Evolutionary conservation across 2,329 filamentous ascomycete species (phyloP).

Genomic region (Colletotrichum brevisporum): DNA sequence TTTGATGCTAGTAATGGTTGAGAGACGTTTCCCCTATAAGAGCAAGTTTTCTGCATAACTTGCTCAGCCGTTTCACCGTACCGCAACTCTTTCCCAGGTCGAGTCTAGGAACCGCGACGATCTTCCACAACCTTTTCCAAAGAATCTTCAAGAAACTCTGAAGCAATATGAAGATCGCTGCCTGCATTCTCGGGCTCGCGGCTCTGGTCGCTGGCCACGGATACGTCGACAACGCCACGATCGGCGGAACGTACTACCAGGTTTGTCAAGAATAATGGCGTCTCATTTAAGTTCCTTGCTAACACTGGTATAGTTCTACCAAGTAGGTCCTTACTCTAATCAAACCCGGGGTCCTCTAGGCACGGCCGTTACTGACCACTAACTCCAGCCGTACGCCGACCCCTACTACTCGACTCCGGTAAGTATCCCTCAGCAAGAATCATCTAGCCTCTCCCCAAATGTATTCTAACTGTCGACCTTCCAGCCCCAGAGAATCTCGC

Average conservation of each 20-base stretch:
- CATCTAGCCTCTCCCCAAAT: not conserved
- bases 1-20: not conserved
- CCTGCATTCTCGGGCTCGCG: conserved; percentile 45
- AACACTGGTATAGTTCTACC: conserved; percentile 48
- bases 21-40: conserved; percentile 12
- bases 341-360: too few species aligned
- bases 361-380: not conserved
- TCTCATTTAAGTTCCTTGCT: not conserved
- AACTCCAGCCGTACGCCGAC: conserved; percentile 44
- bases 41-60: conserved; percentile 7
- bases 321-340: conserved; percentile 41
- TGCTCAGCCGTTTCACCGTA: conserved; percentile 1
- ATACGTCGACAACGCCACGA: conserved; percentile 61
- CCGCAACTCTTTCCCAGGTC: not conserved
- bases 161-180: conserved; percentile 24
- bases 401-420: conserved; percentile 30
- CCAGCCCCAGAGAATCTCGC: conserved; percentile 58
- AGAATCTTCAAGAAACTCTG: not conserved
- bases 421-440: not conserved
- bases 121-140: not conserved
- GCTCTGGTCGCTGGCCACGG: conserved; percentile 63
- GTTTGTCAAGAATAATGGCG: conserved; percentile 36
- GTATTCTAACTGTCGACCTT: not conserved
- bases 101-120: not conserved
- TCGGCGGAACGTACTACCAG: conserved; percentile 56